Base-by-base conservation (phyloP, 2,329 filamentous ascomycete species). In the Claviceps maximensis region DNA sequence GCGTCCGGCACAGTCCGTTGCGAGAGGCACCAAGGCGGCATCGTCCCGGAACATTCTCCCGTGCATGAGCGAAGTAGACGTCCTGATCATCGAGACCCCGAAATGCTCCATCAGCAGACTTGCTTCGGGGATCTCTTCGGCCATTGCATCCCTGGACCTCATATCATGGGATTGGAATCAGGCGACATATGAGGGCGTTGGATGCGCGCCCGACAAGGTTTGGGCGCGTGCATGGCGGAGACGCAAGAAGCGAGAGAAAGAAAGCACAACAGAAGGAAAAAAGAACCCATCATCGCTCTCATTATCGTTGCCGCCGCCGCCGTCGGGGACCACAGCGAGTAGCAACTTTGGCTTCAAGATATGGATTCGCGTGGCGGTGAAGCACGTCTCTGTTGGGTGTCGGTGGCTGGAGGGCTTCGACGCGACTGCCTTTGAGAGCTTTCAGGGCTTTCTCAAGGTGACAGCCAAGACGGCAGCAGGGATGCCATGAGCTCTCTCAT, bases 351-450 rank as follows among this genome's bases (percentile, higher is more conserved):
- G 80, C 0, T 83, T 87, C 61, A 75, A 72, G 52, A 66, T 86
- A 9, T 65, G 68, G n/a, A 61, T 83, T 23, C 70, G 65, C 2
- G 65, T 71, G 1, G 61, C 67, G 19, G 64, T 65, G 50, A 60
- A 63, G 1, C 63, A 68, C 19, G 70, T 83, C 0, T 67, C 63
- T 2, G 69, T 85, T 4, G 59, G 67, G 4, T 72, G 86, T 52
- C 74, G 86, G 33, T 71, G 67, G 90, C 63, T 88, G 1, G 82
- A 87, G 60, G 91, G 93, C 0, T 73, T 75, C 6, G 86, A 95
- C 58, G 72, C 78, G 19, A 75, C 83, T 0, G 63, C 93, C 0
- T 95, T 91, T 67, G 87, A 94, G 69, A 96, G 90, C 64, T 89
- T 98, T 57, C 85, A 83, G 55, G 89, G 88, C 0, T 89, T 90